Conservation (phyloP, 2,329 filamentous ascomycete species). For the Trichoderma lentiforme region DNA sequence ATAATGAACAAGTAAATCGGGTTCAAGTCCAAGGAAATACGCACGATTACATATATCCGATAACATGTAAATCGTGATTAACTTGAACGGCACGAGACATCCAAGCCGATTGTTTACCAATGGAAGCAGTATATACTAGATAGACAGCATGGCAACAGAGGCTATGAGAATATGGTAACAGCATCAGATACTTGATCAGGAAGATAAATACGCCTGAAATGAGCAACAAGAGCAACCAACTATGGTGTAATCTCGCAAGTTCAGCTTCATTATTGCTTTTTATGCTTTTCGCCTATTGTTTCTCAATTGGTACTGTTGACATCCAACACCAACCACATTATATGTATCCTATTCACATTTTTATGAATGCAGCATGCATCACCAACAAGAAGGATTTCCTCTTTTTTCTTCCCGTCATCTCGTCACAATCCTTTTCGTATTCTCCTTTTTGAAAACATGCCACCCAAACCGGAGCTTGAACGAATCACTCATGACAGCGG, state of each 20-base stretch:
- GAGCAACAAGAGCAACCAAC: neutral
- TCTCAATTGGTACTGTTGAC: neutral
- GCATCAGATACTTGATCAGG: neutral
- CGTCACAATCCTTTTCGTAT: neutral
- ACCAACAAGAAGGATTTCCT: neutral
- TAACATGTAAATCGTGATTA: neutral
- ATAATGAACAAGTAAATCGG: neutral
- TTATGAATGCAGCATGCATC: neutral
- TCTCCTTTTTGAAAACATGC: neutral
- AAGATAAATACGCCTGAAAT: neutral
- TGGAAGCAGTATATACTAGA: neutral
- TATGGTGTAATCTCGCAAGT: neutral
- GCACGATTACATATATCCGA: neutral
- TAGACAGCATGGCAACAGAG: neutral
- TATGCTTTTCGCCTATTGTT: neutral
- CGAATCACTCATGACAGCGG: neutral
- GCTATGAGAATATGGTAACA: neutral
- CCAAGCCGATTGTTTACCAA: neutral
- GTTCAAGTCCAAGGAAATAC: neutral
- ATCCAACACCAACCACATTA: neutral
- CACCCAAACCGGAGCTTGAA: fast-evolving
- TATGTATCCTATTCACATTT: neutral
- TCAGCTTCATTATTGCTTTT: neutral
- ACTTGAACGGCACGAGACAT: neutral
- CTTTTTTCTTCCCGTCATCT: neutral